phyloP scores from a whole-genome alignment of 106 monocot genomes.

The Cymbidium sinense region DNA sequence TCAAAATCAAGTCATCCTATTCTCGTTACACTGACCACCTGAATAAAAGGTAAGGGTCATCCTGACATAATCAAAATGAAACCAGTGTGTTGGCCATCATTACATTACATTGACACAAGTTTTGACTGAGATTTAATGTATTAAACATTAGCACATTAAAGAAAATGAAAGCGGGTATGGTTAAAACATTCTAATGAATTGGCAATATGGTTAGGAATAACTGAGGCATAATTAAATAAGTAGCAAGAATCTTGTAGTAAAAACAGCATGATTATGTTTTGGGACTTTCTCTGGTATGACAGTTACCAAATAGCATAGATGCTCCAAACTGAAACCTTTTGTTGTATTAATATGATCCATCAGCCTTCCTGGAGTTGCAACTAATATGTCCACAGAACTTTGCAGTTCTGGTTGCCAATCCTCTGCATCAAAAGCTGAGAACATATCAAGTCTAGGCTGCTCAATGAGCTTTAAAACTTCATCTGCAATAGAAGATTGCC shows the following conservation, averaged over 20 bases:
- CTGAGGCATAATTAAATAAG: background rate
- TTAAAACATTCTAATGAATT: background rate
- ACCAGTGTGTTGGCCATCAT: background rate
- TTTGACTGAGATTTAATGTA: background rate
- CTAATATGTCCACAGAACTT: slow-evolving; percentile 83
- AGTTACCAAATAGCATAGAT: slow-evolving; percentile 86
- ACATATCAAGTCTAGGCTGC: slow-evolving; percentile 46
- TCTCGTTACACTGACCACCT: too few relatives aligned
- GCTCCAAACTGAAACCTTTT: slow-evolving; percentile 82
- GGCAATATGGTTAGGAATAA: background rate
- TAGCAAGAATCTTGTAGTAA: background rate
- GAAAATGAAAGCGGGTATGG: background rate
- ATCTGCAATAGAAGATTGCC: slow-evolving; percentile 90
- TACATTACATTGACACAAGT: background rate
- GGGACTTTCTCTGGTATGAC: background rate
- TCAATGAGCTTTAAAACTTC: slow-evolving; percentile 62
- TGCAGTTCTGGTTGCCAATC: slow-evolving; percentile 29
- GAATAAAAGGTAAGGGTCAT: too few relatives aligned
- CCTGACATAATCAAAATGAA: too few relatives aligned
- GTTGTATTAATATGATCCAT: slow-evolving; percentile 92
- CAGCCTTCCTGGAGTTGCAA: slow-evolving; percentile 93
- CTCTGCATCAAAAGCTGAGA: slow-evolving; percentile 61
- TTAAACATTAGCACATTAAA: background rate
- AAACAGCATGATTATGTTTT: background rate
- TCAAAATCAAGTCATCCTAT: too few relatives aligned